A percentile compares a stretch with the other conserved stretches of the same genome.
phyloP scores from a whole-genome alignment of 148 eudicot genomes.

The Selenicereus undatus region DNA sequence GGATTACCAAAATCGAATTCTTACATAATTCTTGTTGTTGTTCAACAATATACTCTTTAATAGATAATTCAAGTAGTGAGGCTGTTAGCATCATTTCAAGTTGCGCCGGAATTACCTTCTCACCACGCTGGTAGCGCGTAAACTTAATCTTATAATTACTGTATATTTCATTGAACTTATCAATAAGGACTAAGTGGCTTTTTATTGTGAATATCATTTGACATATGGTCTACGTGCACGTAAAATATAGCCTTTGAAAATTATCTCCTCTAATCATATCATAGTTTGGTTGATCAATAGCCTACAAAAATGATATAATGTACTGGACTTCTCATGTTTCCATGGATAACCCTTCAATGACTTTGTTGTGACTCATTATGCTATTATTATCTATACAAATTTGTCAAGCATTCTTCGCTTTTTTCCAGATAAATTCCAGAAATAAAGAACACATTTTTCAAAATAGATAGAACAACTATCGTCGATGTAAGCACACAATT shows the following conservation, averaged over 20 bases:
- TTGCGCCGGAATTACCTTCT: neutral
- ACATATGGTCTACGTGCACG: neutral
- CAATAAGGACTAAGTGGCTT: neutral
- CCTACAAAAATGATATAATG: no score
- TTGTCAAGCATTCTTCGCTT: neutral
- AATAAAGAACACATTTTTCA: no score
- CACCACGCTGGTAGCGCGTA: neutral
- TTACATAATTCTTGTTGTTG: neutral
- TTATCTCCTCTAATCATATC: neutral
- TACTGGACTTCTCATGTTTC: neutral
- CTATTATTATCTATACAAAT: neutral
- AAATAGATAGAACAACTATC: no score
- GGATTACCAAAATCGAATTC: neutral
- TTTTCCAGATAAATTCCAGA: no score
- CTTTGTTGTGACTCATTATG: neutral
- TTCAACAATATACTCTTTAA: neutral
- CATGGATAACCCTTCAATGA: neutral
- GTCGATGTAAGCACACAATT: no score
- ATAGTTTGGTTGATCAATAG: no score
- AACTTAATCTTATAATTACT: neutral
- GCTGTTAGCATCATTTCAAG: neutral
- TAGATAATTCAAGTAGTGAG: neutral
- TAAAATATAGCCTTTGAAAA: neutral
- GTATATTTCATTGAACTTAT: neutral
- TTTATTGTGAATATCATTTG: neutral